Evolutionary conservation across 805 yeast genomes (phyloP).

Genomic region (Candida jianshihensis): DNA sequence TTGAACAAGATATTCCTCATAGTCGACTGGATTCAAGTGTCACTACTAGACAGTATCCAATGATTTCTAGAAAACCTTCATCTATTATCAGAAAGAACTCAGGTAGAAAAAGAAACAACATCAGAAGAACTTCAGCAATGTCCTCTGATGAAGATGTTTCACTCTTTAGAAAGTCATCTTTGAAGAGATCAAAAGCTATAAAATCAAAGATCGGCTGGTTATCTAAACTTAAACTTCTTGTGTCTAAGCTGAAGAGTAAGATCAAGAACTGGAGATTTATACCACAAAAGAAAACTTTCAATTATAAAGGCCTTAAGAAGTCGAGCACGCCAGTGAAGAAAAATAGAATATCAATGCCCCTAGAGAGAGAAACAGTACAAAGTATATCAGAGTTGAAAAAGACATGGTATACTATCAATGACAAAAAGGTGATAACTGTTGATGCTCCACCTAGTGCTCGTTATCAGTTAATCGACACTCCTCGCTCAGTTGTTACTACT

Average conservation of each 20-base stretch:
- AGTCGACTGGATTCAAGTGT: no score
- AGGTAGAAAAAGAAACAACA: background rate
- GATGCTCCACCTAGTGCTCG: conserved; percentile 7
- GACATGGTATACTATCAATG: conserved; percentile 11
- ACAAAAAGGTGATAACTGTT: background rate
- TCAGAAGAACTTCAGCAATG: no score
- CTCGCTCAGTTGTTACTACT: background rate
- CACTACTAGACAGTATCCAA: background rate
- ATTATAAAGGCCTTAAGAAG: conserved; percentile 10
- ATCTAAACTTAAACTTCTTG: conserved; percentile 23
- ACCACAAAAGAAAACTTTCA: conserved; percentile 16
- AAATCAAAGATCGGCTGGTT: conserved; percentile 33
- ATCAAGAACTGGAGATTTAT: conserved; percentile 23
- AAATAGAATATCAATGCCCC: conserved; percentile 4
- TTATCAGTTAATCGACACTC: conserved; percentile 2
- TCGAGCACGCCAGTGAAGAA: conserved; percentile 1
- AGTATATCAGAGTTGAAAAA: conserved; percentile 22
- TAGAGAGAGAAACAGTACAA: conserved; percentile 12
- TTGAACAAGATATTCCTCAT: no score
- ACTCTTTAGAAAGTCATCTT: conserved; percentile 14
- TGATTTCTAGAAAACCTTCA: background rate
- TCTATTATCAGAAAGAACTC: conserved; percentile 3
- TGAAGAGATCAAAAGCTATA: conserved; percentile 29
- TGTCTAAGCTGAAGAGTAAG: conserved; percentile 19
- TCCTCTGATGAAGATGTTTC: conserved; percentile 14